A percentile compares a stretch with the other conserved stretches of the same genome.
These are phyloP conservation scores for Ceratobasidium sp. DNA, from an alignment of 1,284 basidiomycete species.

Conservation along the genomic window DNA sequence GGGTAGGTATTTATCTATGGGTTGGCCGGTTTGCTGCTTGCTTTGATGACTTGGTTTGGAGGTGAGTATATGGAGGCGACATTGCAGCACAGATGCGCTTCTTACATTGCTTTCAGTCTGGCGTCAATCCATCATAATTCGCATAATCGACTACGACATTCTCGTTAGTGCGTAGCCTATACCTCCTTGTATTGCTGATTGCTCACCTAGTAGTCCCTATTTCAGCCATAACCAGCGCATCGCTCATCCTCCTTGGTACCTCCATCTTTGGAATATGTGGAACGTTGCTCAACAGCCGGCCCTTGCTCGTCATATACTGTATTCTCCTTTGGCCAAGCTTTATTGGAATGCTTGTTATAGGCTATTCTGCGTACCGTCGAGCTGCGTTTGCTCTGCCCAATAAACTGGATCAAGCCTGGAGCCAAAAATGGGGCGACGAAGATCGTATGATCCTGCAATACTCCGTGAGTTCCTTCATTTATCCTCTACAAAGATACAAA, in stretches of 20 bases:
- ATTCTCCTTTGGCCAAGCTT: conserved; percentile 79
- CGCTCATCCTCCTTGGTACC: conserved; percentile 71
- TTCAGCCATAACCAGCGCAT: conserved; percentile 73
- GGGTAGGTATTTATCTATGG: conserved; percentile 64
- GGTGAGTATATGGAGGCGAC: conserved; percentile 59
- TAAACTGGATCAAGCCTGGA: conserved; percentile 82
- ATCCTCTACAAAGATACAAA: not conserved
- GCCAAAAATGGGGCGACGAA: conserved; percentile 70
- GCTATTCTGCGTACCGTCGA: conserved; percentile 80
- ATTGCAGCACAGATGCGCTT: not conserved
- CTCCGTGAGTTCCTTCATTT: conserved; percentile 53
- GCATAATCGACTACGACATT: conserved; percentile 69
- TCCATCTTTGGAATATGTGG: conserved; percentile 77
- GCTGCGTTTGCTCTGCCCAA: conserved; percentile 77
- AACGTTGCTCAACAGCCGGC: conserved; percentile 79
- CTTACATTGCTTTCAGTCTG: conserved; percentile 36
- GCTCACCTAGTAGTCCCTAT: conserved; percentile 48
- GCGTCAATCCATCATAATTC: conserved; percentile 66
- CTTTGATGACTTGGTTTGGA: conserved; percentile 71
- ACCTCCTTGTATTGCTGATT: not conserved
- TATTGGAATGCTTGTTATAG: conserved; percentile 73
- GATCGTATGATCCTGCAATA: conserved; percentile 77
- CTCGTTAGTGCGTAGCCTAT: conserved; percentile 58
- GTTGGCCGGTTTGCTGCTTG: conserved; percentile 62
- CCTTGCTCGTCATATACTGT: conserved; percentile 78